phyloP scores from a whole-genome alignment of 495 filamentous ascomycete genomes.

The Neurospora sp. region DNA sequence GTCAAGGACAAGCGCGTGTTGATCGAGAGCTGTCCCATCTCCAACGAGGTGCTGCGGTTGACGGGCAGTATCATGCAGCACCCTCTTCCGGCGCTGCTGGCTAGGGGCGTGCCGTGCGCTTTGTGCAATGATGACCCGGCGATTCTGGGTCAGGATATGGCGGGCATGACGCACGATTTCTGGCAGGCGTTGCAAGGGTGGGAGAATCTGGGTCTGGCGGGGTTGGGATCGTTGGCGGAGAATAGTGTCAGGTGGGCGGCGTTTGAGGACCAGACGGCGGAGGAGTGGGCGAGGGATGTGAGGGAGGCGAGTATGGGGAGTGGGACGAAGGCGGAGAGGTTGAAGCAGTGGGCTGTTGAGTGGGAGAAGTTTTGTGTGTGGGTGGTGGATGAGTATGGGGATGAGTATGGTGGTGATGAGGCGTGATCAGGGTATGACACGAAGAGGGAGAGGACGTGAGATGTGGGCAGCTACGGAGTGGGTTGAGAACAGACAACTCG shows the following conservation, averaged over 20 bases:
- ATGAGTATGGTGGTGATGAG: slow-evolving; percentile 22
- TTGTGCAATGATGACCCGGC: slow-evolving; percentile 83
- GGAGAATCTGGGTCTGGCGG: slow-evolving; percentile 74
- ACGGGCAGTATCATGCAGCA: slow-evolving; percentile 67
- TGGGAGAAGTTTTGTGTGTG: slow-evolving; percentile 92
- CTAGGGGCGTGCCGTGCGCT: slow-evolving; percentile 66
- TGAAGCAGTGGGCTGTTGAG: slow-evolving; percentile 65
- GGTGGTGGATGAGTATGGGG: slow-evolving; percentile 73
- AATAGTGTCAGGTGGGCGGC: slow-evolving; percentile 87
- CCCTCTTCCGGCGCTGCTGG: slow-evolving; percentile 72
- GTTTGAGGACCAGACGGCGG: slow-evolving; percentile 63
- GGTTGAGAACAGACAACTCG: not conserved
- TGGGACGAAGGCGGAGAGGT: slow-evolving; percentile 56
- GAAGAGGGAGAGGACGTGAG: not conserved
- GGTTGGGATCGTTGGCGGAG: slow-evolving; percentile 75
- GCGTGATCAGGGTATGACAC: not conserved
- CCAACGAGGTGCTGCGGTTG: slow-evolving; percentile 62
- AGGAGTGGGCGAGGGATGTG: slow-evolving; percentile 57
- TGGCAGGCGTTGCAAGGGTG: slow-evolving; percentile 85
- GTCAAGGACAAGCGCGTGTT: slow-evolving; percentile 81
- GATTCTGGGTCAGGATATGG: slow-evolving; percentile 61
- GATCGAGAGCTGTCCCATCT: slow-evolving; percentile 79
- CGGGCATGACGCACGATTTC: slow-evolving; percentile 77
- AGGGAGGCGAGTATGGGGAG: slow-evolving; percentile 64
- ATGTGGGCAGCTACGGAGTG: not conserved